phyloP scores from a whole-genome alignment of 1,284 basidiomycete genomes.

The Peniophora sp. region DNA sequence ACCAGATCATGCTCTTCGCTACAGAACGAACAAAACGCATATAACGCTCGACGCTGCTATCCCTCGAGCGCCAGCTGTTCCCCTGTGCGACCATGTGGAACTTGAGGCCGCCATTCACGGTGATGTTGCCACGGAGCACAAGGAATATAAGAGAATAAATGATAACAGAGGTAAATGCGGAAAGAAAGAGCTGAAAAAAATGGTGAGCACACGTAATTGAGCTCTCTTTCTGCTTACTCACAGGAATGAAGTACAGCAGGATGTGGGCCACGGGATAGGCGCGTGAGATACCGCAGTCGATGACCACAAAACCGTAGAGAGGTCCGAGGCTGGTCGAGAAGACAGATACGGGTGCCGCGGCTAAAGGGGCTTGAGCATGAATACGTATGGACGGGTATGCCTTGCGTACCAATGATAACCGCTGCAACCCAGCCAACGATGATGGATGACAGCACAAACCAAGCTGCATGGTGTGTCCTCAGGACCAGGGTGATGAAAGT shows the following conservation, averaged over 20 bases:
- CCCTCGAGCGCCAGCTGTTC: slow-evolving; percentile 28
- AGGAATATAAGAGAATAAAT: slow-evolving; percentile 54
- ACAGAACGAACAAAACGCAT: slow-evolving; percentile 51
- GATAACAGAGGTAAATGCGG: slow-evolving; percentile 42
- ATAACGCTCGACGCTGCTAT: slow-evolving; percentile 36
- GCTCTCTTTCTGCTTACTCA: slow-evolving; percentile 17
- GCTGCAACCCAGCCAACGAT: slow-evolving; percentile 47
- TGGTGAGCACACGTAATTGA: neutral
- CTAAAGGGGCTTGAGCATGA: too few relatives aligned
- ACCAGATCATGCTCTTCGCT: slow-evolving; percentile 64
- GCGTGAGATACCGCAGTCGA: slow-evolving; percentile 43
- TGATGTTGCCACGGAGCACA: slow-evolving; percentile 44
- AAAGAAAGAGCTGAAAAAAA: slow-evolving; percentile 41
- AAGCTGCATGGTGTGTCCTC: slow-evolving; percentile 38
- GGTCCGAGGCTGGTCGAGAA: slow-evolving; percentile 15
- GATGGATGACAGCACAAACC: slow-evolving; percentile 36
- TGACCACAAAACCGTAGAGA: slow-evolving; percentile 43
- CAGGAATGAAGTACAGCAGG: slow-evolving; percentile 52
- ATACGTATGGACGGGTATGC: too few relatives aligned
- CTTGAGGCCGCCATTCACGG: slow-evolving; percentile 33
- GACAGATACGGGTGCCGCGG: slow-evolving; percentile 28
- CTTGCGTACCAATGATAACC: slow-evolving; percentile 40
- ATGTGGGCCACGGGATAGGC: slow-evolving; percentile 36
- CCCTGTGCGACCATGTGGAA: slow-evolving; percentile 38
- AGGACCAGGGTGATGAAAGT: slow-evolving; percentile 60